Percentiles rank a stretch among this genome's conserved stretches.
These are phyloP conservation scores for Jatropha multifida DNA, from an alignment of 441 rosid genomes.

Conservation along the genomic window DNA sequence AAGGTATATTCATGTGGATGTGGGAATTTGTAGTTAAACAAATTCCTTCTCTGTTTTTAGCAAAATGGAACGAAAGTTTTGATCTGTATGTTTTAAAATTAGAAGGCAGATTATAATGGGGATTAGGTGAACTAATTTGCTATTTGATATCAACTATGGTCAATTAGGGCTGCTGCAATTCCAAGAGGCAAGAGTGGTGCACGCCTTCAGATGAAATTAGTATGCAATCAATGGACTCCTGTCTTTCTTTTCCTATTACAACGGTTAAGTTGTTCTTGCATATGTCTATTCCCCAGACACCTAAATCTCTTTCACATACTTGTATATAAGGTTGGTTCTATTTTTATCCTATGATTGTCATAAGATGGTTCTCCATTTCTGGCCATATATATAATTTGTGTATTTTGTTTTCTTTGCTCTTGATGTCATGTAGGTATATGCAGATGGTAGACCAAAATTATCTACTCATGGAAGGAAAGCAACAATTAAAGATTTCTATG, in stretches of 20 bases:
- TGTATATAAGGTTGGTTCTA: slow-evolving; percentile 66
- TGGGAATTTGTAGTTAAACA: slow-evolving; percentile 3
- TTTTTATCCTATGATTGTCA: background rate
- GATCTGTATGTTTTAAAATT: background rate
- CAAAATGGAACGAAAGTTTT: background rate
- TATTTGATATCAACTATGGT: slow-evolving; percentile 4
- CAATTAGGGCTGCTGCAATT: slow-evolving; percentile 73
- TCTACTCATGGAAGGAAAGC: slow-evolving; percentile 82
- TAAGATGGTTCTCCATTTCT: slow-evolving; percentile 2
- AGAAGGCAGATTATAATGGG: background rate
- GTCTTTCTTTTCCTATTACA: slow-evolving; percentile 71
- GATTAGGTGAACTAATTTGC: background rate
- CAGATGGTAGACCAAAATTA: slow-evolving; percentile 54
- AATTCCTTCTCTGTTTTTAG: slow-evolving; percentile 4
- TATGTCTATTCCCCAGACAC: slow-evolving; percentile 76
- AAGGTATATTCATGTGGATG: background rate
- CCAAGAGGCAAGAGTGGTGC: slow-evolving; percentile 78
- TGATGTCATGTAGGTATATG: slow-evolving; percentile 49
- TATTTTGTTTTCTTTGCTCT: slow-evolving; percentile 23
- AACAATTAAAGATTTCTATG: slow-evolving; percentile 80
- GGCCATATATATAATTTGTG: slow-evolving; percentile 6
- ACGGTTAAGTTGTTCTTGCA: slow-evolving; percentile 79
- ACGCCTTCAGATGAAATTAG: slow-evolving; percentile 79
- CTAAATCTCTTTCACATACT: slow-evolving; percentile 77
- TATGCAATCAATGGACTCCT: slow-evolving; percentile 80